These are phyloP conservation scores for Aphanomyces astaci DNA, from an alignment of 352 stramenopile genomes.

Conservation along the genomic window DNA sequence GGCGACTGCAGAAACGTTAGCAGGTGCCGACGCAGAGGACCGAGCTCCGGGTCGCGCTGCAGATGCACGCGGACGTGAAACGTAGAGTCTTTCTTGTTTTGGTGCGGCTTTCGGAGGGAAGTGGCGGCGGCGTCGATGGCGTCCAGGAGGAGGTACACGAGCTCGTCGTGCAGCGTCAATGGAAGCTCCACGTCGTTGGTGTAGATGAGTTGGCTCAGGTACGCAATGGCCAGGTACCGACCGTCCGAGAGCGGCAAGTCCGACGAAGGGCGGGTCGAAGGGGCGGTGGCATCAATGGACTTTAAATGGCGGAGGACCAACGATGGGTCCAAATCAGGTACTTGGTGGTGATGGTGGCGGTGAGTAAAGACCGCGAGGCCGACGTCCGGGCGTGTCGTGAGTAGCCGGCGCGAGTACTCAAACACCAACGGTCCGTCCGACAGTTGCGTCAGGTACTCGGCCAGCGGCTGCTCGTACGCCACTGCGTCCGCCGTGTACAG, in stretches of 20 bases:
- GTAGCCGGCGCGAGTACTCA: conserved; percentile 66
- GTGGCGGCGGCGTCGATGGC: conserved; percentile 40
- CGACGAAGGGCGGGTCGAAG: not conserved
- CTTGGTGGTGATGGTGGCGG: conserved; percentile 36
- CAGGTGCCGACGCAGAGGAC: conserved; percentile 51
- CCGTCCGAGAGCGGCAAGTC: conserved; percentile 43
- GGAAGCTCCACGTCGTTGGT: conserved; percentile 30
- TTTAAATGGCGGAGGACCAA: conserved; percentile 61
- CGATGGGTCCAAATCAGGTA: conserved; percentile 58
- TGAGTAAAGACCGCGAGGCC: conserved; percentile 75
- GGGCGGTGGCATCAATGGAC: conserved; percentile 16
- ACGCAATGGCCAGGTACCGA: conserved; percentile 68
- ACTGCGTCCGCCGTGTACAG: conserved; percentile 32
- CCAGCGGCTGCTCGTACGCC: conserved; percentile 52
- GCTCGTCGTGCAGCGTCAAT: conserved; percentile 63
- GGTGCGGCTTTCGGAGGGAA: too few relatives aligned
- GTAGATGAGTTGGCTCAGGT: conserved; percentile 65
- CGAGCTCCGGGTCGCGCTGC: conserved; percentile 43
- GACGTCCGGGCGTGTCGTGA: conserved; percentile 44
- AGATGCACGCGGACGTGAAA: conserved; percentile 33
- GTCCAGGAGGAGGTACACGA: conserved; percentile 69
- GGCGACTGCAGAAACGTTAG: conserved; percentile 57
- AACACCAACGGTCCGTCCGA: conserved; percentile 65
- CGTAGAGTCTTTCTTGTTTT: not conserved
- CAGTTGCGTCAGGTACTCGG: conserved; percentile 56